These are phyloP conservation scores for Pittosporum tobira DNA, from an alignment of 129 eudicot species.

Conservation along the genomic window DNA sequence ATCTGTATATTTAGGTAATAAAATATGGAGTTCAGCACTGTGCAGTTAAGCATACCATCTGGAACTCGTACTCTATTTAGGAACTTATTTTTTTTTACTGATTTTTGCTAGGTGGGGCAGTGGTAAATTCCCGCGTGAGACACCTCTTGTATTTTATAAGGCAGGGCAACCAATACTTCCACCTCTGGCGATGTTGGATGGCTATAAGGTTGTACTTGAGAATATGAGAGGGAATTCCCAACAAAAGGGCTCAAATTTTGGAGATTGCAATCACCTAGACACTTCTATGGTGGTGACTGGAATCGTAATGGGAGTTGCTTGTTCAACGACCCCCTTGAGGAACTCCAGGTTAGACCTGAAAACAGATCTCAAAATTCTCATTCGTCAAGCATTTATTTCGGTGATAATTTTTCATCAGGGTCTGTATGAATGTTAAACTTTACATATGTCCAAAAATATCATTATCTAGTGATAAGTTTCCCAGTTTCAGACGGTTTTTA, in stretches of 20 bases:
- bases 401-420: not conserved
- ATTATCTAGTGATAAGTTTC: not conserved
- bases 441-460: not conserved
- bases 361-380: not conserved
- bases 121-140: constrained; percentile 76
- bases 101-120: constrained; percentile 61
- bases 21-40: no score
- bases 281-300: constrained; percentile 94
- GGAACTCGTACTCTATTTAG: no score
- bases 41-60: no score
- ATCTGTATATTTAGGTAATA: no score
- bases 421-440: not conserved
- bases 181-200: constrained; percentile 52
- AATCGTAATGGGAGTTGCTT: constrained; percentile 94
- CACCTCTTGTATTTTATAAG: constrained; percentile 75
- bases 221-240: constrained; percentile 60
- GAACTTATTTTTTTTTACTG: not conserved
- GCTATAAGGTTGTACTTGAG: constrained; percentile 57
- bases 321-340: constrained; percentile 64
- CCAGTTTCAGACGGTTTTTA: not conserved
- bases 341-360: constrained; percentile 44
- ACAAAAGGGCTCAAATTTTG: constrained; percentile 57
- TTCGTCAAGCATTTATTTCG: not conserved
- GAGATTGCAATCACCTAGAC: constrained; percentile 92
- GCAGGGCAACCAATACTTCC: constrained; percentile 65